Conservation (phyloP, 2,329 filamentous ascomycete species). For the Emmonsiellopsis sp. region DNA sequence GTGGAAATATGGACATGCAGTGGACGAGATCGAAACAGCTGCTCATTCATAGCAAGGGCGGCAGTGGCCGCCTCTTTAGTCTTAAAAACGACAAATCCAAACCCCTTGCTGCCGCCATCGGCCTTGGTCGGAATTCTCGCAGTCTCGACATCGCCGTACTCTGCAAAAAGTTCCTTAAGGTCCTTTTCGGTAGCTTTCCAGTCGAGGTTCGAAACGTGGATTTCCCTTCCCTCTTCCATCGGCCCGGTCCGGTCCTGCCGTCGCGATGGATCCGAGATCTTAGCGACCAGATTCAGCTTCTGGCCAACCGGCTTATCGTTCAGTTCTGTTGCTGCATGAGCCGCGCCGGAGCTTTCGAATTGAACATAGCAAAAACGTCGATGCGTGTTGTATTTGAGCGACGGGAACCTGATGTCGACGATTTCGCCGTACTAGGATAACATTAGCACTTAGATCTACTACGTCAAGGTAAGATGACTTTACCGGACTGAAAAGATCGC, state of each 20-base stretch:
- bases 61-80: constrained; percentile 58
- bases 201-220: constrained; percentile 66
- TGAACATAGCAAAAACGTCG: constrained; percentile 94
- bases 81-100: constrained; percentile 69
- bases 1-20: constrained; percentile 53
- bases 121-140: constrained; percentile 62
- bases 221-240: constrained; percentile 75
- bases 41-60: constrained; percentile 59
- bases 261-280: constrained; percentile 71
- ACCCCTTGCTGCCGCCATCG: constrained; percentile 62
- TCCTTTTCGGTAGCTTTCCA: constrained; percentile 56
- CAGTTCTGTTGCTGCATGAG: constrained; percentile 61
- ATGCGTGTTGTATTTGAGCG: constrained; percentile 76
- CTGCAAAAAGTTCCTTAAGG: constrained; percentile 59
- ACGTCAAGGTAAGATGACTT: constrained; percentile 9
- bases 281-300: constrained; percentile 59
- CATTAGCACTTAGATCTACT: background rate
- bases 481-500: constrained; percentile 48
- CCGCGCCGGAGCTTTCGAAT: constrained; percentile 62
- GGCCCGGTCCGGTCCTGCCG: constrained; percentile 74
- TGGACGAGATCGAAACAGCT: constrained; percentile 58
- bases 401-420: constrained; percentile 78
- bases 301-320: constrained; percentile 62
- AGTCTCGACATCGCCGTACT: constrained; percentile 65
- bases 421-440: constrained; percentile 60